Conservation (phyloP, 2,329 filamentous ascomycete species). For the Fusarium longipes region DNA sequence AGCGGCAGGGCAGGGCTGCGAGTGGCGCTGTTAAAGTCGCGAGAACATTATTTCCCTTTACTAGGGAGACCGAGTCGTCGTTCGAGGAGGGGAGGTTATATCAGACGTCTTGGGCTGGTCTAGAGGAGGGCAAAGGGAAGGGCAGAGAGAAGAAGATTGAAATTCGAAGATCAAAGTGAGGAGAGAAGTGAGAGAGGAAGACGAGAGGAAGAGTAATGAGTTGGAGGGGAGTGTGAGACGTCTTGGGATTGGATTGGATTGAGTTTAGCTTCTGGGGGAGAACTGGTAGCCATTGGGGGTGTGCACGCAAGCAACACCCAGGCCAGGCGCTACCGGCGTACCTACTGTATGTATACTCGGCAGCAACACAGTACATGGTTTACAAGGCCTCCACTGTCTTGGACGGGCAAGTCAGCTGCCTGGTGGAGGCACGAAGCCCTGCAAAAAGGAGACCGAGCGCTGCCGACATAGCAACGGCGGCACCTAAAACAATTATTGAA, state of each 20-base stretch:
- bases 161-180: conserved; percentile 43
- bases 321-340: conserved; percentile 25
- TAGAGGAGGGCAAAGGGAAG: conserved; percentile 14
- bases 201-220: conserved; percentile 37
- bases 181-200: conserved; percentile 36
- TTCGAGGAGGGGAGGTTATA: conserved; percentile 38
- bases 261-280: conserved; percentile 45
- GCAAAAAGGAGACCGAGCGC: conserved; percentile 27
- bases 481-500: conserved; percentile 35
- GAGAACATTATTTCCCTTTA: conserved; percentile 45
- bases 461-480: conserved; percentile 42
- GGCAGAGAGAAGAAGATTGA: conserved; percentile 25
- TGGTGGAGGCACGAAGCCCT: conserved; percentile 29
- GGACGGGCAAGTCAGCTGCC: conserved; percentile 26
- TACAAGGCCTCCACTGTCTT: conserved; percentile 21
- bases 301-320: conserved; percentile 22
- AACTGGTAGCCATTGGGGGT: conserved; percentile 27
- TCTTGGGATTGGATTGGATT: conserved; percentile 46
- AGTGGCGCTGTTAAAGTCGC: conserved; percentile 46
- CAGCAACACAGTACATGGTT: conserved; percentile 18
- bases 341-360: conserved; percentile 19
- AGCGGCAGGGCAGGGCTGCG: conserved; percentile 42
- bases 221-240: conserved; percentile 39
- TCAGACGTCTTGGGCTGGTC: conserved; percentile 28
- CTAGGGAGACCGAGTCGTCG: conserved; percentile 35